phyloP scores from a whole-genome alignment of 2,329 filamentous ascomycete species.

The Cryoendolithus antarcticus region DNA sequence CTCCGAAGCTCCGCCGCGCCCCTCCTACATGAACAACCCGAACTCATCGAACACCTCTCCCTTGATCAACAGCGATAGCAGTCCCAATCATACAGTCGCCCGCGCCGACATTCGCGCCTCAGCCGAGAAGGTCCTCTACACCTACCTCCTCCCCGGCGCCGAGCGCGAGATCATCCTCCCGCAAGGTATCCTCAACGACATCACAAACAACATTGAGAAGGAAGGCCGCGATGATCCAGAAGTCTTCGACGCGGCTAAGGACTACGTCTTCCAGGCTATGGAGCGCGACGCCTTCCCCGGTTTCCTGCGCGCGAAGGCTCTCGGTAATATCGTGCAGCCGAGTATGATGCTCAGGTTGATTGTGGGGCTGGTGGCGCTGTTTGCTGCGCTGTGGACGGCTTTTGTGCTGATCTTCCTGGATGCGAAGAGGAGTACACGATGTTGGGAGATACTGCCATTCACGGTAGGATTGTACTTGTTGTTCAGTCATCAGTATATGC shows the following conservation, averaged over 20 bases:
- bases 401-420: constrained; percentile 90
- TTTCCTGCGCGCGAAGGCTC: constrained; percentile 84
- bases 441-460: constrained; percentile 89
- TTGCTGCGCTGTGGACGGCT: constrained; percentile 84
- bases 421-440: constrained; percentile 58
- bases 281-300: constrained; percentile 98
- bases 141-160: constrained; percentile 84
- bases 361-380: constrained; percentile 72
- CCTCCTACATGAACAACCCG: constrained; percentile 49
- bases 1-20: constrained; percentile 37
- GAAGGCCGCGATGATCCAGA: constrained; percentile 90
- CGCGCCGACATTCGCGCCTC: constrained; percentile 82
- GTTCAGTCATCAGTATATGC: constrained; percentile 84
- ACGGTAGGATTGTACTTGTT: constrained; percentile 81
- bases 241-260: constrained; percentile 93
- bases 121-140: constrained; percentile 98
- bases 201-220: constrained; percentile 80
- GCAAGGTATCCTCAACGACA: constrained; percentile 71
- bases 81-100: constrained; percentile 71
- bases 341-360: constrained; percentile 79
- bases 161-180: constrained; percentile 94
- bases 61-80: constrained; percentile 58
- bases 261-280: constrained; percentile 99
- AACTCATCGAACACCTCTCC: constrained; percentile 27
- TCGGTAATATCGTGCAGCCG: constrained; percentile 88